A percentile compares a stretch with the other conserved stretches of the same genome.
Evolutionary conservation across 495 filamentous ascomycete genomes (phyloP).

Genomic region (Parathielavia hyrcaniae): DNA sequence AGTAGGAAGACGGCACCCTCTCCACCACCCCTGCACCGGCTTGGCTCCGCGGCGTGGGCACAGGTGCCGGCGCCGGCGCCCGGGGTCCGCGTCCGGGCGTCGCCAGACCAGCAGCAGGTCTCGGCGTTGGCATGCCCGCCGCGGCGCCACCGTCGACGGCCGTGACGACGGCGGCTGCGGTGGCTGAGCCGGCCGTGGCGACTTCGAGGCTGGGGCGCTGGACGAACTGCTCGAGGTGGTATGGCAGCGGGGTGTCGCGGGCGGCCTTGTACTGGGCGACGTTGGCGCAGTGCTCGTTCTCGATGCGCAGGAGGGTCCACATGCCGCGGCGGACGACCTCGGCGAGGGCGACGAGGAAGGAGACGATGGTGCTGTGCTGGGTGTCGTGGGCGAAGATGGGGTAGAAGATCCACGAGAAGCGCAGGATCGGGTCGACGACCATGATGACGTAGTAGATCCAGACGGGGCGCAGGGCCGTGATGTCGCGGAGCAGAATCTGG

Average conservation of each 20-base stretch:
- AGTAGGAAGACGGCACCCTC: no score
- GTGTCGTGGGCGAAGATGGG: slow-evolving; percentile 69
- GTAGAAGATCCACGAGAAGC: slow-evolving; percentile 95
- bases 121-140: not conserved
- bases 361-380: slow-evolving; percentile 73
- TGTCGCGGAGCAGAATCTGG: slow-evolving; percentile 66
- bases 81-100: not conserved
- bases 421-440: slow-evolving; percentile 75
- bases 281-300: slow-evolving; percentile 92
- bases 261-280: slow-evolving; percentile 78
- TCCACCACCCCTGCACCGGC: no score
- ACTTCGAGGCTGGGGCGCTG: slow-evolving; percentile 24
- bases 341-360: slow-evolving; percentile 66
- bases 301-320: slow-evolving; percentile 88
- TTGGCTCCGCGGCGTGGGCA: no score
- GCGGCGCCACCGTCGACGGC: not conserved
- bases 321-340: slow-evolving; percentile 79
- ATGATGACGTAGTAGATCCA: slow-evolving; percentile 85
- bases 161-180: not conserved
- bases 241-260: slow-evolving; percentile 75
- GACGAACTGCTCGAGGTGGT: slow-evolving; percentile 48
- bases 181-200: not conserved
- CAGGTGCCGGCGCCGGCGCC: no score
- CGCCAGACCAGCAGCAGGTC: not conserved
- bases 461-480: slow-evolving; percentile 65